Conservation (phyloP, 495 filamentous ascomycete genomes). For the Lepraria neglecta region DNA sequence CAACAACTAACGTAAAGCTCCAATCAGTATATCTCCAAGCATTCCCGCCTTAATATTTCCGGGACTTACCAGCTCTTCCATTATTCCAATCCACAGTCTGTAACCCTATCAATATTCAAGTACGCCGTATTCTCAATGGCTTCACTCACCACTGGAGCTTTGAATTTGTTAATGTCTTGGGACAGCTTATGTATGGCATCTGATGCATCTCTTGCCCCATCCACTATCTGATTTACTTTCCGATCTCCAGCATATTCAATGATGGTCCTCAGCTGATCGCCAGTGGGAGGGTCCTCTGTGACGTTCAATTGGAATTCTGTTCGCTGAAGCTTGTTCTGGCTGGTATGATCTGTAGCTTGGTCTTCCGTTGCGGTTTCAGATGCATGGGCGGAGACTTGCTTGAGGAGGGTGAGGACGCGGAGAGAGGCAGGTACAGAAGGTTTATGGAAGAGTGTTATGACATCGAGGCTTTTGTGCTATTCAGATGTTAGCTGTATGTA, state of each 20-base stretch:
- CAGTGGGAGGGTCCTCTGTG: constrained; percentile 70
- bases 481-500: not conserved
- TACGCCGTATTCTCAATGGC: not conserved
- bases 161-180: constrained; percentile 52
- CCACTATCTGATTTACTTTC: constrained; percentile 50
- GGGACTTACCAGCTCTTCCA: constrained; percentile 57
- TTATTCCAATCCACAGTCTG: constrained; percentile 91
- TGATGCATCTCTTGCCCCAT: constrained; percentile 60
- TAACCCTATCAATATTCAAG: constrained; percentile 7
- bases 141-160: constrained; percentile 61
- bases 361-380: constrained; percentile 54
- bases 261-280: constrained; percentile 79
- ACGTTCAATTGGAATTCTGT: constrained; percentile 80
- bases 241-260: constrained; percentile 63
- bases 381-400: constrained; percentile 62
- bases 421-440: constrained; percentile 58
- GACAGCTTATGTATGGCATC: constrained; percentile 75
- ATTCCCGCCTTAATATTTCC: not conserved
- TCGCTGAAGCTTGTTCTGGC: constrained; percentile 49
- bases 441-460: constrained; percentile 93
- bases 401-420: constrained; percentile 64
- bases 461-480: constrained; percentile 76
- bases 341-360: constrained; percentile 54
- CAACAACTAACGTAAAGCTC: constrained; percentile 42
- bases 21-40: not conserved